These are phyloP conservation scores for Ceratobasidium theobromae DNA, from an alignment of 1,284 basidiomycete species.

Conservation along the genomic window DNA sequence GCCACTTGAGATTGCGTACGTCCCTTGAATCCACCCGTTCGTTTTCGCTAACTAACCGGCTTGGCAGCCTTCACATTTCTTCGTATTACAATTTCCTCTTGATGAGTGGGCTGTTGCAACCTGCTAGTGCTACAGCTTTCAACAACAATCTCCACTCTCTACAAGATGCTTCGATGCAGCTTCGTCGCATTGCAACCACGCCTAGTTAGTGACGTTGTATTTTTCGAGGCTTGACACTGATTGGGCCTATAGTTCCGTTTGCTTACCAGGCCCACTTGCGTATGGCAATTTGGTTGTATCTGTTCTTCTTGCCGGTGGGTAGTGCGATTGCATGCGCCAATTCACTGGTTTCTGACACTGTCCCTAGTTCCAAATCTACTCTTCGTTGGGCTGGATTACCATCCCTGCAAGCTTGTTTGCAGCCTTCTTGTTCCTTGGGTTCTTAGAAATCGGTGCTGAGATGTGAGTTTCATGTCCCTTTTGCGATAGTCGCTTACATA, in stretches of 20 bases:
- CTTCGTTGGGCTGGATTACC: slow-evolving; percentile 29
- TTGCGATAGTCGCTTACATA: neutral
- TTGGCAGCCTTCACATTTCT: slow-evolving; percentile 49
- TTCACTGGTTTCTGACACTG: neutral
- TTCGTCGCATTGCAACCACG: slow-evolving; percentile 27
- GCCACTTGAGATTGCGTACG: slow-evolving; percentile 58
- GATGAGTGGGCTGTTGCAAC: slow-evolving; percentile 46
- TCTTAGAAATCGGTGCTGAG: slow-evolving; percentile 70
- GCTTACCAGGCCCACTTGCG: slow-evolving; percentile 68
- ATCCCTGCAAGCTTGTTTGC: slow-evolving; percentile 30
- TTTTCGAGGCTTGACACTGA: neutral
- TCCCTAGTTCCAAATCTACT: slow-evolving; percentile 56
- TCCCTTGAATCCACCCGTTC: neutral
- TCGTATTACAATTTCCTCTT: slow-evolving; percentile 46
- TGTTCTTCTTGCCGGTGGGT: slow-evolving; percentile 57
- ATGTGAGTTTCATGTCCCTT: slow-evolving; percentile 48
- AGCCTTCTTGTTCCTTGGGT: slow-evolving; percentile 45
- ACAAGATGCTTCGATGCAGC: slow-evolving; percentile 38
- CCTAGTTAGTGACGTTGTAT: neutral
- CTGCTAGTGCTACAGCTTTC: slow-evolving; percentile 51
- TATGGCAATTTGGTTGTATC: slow-evolving; percentile 66
- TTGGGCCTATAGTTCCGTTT: slow-evolving; percentile 51
- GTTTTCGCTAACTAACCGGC: neutral
- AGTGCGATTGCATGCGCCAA: neutral
- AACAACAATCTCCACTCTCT: slow-evolving; percentile 28